phyloP scores from a whole-genome alignment of 2,329 filamentous ascomycete species.

The Microascus cirrosus region DNA sequence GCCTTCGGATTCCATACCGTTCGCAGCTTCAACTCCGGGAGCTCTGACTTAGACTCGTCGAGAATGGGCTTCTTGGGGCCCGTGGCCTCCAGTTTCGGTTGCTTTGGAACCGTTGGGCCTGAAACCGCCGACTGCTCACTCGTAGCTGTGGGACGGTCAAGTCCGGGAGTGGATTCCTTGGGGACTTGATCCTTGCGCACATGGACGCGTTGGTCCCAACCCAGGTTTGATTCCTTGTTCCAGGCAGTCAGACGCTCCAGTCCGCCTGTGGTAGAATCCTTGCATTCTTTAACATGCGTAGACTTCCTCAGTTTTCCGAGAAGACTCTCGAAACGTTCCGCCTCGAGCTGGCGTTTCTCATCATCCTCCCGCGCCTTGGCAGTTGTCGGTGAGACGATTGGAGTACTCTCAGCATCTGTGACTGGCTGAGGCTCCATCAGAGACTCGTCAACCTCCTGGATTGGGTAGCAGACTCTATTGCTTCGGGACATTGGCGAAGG shows the following conservation, averaged over 20 bases:
- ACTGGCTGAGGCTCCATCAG: background rate
- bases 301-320: slow-evolving; percentile 3
- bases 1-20: slow-evolving; percentile 1
- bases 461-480: slow-evolving; percentile 4
- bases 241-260: background rate
- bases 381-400: background rate
- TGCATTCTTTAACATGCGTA: background rate
- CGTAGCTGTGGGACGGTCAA: background rate
- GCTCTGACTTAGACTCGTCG: background rate
- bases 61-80: background rate
- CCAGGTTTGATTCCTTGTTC: background rate
- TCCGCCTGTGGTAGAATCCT: background rate
- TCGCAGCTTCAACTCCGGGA: background rate
- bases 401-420: background rate
- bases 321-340: background rate
- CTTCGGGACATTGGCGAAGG: background rate
- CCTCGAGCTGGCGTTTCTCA: background rate
- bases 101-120: background rate
- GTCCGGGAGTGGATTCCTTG: background rate
- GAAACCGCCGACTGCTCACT: background rate
- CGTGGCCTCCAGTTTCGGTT: background rate
- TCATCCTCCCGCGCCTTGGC: background rate
- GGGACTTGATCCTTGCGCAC: background rate
- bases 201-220: background rate
- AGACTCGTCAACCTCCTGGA: slow-evolving; percentile 3